Percentiles rank a stretch among this genome's conserved stretches.
Evolutionary conservation across 2,329 filamentous ascomycete species (phyloP).

Genomic region (Xylaria sp.): DNA sequence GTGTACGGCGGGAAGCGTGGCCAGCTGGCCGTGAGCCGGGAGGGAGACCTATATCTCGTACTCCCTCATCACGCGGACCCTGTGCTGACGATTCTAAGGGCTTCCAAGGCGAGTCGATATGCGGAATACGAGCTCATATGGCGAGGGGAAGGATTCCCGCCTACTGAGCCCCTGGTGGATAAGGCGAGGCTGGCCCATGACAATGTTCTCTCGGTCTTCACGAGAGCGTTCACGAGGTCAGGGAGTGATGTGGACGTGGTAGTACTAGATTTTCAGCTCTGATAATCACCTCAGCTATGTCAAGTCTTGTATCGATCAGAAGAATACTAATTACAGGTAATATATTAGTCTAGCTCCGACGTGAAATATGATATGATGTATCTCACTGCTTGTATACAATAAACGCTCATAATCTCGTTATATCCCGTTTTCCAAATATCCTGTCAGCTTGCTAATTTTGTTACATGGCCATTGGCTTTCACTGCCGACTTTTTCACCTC

Average conservation of each 20-base stretch:
- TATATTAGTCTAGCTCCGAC: constrained; percentile 22
- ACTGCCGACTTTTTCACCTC: constrained; percentile 13
- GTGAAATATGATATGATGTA: constrained; percentile 20
- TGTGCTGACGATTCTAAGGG: constrained; percentile 49
- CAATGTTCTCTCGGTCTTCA: constrained; percentile 52
- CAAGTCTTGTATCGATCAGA: not conserved
- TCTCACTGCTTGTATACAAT: constrained; percentile 34
- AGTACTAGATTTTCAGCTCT: constrained; percentile 53
- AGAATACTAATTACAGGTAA: constrained; percentile 12
- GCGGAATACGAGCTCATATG: constrained; percentile 52
- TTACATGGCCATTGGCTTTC: constrained; percentile 35
- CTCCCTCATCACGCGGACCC: constrained; percentile 50
- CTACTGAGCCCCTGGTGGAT: constrained; percentile 55
- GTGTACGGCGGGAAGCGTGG: constrained; percentile 51
- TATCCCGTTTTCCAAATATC: constrained; percentile 14
- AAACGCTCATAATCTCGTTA: constrained; percentile 33
- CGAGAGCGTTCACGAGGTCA: constrained; percentile 38
- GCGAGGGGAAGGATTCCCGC: constrained; percentile 49
- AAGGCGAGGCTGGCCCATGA: constrained; percentile 51
- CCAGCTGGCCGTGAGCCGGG: constrained; percentile 50
- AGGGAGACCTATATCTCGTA: constrained; percentile 52
- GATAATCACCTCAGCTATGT: not conserved
- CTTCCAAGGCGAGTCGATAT: constrained; percentile 46
- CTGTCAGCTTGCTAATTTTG: constrained; percentile 33
- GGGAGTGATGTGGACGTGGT: constrained; percentile 45